phyloP scores from a whole-genome alignment of 2,329 filamentous ascomycete species.

The Ramichloridium luteum region DNA sequence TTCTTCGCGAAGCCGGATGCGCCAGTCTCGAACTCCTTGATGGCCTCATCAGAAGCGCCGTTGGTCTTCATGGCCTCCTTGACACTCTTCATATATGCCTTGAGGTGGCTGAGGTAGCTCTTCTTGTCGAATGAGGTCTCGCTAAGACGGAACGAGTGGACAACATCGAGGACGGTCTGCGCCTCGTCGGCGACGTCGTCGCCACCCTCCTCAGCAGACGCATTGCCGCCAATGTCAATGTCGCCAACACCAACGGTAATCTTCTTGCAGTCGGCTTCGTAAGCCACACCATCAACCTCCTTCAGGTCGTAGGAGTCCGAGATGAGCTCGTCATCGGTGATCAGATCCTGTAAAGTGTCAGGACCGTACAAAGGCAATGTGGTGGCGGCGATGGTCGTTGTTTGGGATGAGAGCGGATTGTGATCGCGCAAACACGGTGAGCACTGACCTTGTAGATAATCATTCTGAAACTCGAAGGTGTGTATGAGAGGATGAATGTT shows the following conservation, averaged over 20 bases:
- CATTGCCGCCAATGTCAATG: constrained; percentile 83
- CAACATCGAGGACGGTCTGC: constrained; percentile 79
- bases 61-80: constrained; percentile 57
- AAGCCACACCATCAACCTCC: constrained; percentile 65
- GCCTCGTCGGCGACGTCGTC: constrained; percentile 51
- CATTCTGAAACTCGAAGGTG: too few species aligned
- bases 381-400: too few species aligned
- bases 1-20: constrained; percentile 68
- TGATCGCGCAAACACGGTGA: neutral
- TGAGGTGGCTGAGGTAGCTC: constrained; percentile 68
- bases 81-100: constrained; percentile 89
- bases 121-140: constrained; percentile 78
- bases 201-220: constrained; percentile 81
- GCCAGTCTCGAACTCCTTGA: constrained; percentile 69
- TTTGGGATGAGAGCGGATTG: too few species aligned
- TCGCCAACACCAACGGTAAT: constrained; percentile 62
- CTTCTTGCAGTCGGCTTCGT: constrained; percentile 86
- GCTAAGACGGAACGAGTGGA: constrained; percentile 82
- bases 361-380: constrained; percentile 3
- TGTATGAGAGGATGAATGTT: too few species aligned
- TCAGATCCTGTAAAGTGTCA: constrained; percentile 54
- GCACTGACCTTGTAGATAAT: constrained; percentile 46
- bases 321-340: constrained; percentile 90
- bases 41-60: constrained; percentile 48
- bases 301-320: constrained; percentile 86